Evolutionary conservation across 768 basidiomycete species (phyloP).

Genomic region (Hygrocybe coccinea): DNA sequence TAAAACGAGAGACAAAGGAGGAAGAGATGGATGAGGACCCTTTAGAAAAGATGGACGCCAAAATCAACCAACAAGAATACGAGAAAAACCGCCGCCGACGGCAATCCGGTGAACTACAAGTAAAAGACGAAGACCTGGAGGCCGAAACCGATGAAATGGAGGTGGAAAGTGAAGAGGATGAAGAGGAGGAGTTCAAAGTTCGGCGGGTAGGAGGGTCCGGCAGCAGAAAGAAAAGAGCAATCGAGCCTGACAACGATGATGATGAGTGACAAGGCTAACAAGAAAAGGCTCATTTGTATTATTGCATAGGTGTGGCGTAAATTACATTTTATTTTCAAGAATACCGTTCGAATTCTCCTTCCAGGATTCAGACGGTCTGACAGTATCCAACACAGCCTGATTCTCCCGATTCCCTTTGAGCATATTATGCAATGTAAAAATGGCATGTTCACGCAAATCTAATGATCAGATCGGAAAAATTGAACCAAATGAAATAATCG

Average conservation of each 20-base stretch:
- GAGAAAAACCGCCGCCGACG: slow-evolving; percentile 41
- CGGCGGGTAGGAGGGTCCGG: slow-evolving; percentile 49
- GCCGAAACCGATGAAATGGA: slow-evolving; percentile 55
- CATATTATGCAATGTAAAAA: slow-evolving; percentile 77
- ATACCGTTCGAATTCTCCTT: slow-evolving; percentile 54
- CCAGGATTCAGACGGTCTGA: slow-evolving; percentile 60
- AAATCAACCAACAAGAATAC: slow-evolving; percentile 51
- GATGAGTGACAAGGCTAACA: slow-evolving; percentile 41
- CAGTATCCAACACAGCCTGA: slow-evolving; percentile 70
- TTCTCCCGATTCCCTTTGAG: slow-evolving; percentile 74
- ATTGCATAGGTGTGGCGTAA: slow-evolving; percentile 9
- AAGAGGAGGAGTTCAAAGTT: slow-evolving; percentile 66
- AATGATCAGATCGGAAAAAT: slow-evolving; percentile 4
- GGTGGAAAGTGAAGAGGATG: slow-evolving; percentile 70
- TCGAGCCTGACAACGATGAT: slow-evolving; percentile 62
- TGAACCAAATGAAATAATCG: slow-evolving; percentile 9
- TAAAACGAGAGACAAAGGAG: slow-evolving; percentile 38
- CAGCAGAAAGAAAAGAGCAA: slow-evolving; percentile 51
- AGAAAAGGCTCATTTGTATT: slow-evolving; percentile 7
- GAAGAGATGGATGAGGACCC: slow-evolving; percentile 50
- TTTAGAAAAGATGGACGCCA: slow-evolving; percentile 66
- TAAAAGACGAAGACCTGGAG: slow-evolving; percentile 27
- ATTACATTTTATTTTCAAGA: slow-evolving; percentile 16
- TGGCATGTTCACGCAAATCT: slow-evolving; percentile 91
- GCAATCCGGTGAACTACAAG: slow-evolving; percentile 26